A percentile compares a stretch with the other conserved stretches of the same genome.
Evolutionary conservation across 306 rosid genomes (phyloP).

Genomic region (Castanea crenata): DNA sequence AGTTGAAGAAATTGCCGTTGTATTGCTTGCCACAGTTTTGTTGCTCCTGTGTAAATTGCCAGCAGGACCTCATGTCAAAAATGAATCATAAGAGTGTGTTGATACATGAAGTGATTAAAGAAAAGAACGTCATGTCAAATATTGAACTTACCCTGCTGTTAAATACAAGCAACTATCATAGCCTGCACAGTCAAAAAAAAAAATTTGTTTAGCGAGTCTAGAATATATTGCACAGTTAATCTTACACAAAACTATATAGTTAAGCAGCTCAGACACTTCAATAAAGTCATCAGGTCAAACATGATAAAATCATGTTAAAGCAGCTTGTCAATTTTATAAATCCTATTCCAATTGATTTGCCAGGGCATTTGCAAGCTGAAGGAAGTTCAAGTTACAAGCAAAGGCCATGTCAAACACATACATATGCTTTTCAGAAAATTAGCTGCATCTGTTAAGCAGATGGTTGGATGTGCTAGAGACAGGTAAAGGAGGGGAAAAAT

Average conservation of each 20-base stretch:
- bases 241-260: not conserved
- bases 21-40: constrained; percentile 55
- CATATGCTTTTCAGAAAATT: not conserved
- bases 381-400: not conserved
- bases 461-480: not conserved
- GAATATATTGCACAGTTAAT: not conserved
- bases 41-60: constrained; percentile 48
- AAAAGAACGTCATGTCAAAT: not conserved
- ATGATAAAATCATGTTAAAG: not conserved
- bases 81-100: not conserved
- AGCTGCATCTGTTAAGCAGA: not conserved
- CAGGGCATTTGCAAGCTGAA: not conserved
- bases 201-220: constrained; percentile 6
- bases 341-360: not conserved
- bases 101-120: not conserved
- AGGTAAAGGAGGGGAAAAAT: not conserved
- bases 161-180: constrained; percentile 81
- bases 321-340: not conserved
- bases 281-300: not conserved
- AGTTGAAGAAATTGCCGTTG: constrained; percentile 74
- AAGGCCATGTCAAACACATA: not conserved
- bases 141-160: constrained; percentile 68
- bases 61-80: constrained; percentile 26
- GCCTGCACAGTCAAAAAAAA: constrained; percentile 48
- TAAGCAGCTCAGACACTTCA: not conserved